phyloP scores from a whole-genome alignment of 169 alveolate species.

The Fabrea salina region DNA sequence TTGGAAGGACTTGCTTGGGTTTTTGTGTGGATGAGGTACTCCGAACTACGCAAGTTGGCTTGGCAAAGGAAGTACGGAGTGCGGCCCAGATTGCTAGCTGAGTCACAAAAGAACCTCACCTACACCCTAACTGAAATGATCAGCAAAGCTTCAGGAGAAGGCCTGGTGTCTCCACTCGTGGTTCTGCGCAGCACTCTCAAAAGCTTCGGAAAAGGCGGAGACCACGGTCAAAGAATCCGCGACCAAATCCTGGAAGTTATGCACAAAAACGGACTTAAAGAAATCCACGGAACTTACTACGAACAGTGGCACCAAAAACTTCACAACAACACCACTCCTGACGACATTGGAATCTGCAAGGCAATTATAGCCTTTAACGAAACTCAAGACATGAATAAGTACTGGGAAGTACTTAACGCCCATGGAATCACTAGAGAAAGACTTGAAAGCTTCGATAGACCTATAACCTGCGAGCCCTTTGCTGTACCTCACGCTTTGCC shows the following conservation, averaged over 20 bases:
- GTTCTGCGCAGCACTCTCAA: conserved; percentile 21
- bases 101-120: background rate
- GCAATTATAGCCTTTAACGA: conserved; percentile 83
- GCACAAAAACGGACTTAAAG: conserved; percentile 62
- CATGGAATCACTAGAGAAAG: conserved; percentile 84
- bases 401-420: conserved; percentile 75
- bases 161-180: background rate
- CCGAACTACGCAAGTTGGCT: conserved; percentile 44
- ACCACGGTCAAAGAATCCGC: conserved; percentile 89
- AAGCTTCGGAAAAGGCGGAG: conserved; percentile 87
- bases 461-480: conserved; percentile 84
- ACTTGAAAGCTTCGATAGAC: conserved; percentile 85
- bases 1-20: conserved; percentile 40
- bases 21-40: conserved; percentile 56
- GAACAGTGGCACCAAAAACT: conserved; percentile 94
- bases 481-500: conserved; percentile 62
- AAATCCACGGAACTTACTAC: conserved; percentile 75
- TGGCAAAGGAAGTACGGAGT: conserved; percentile 59
- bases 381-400: conserved; percentile 74
- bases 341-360: conserved; percentile 89
- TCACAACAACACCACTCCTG: conserved; percentile 93
- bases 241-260: conserved; percentile 89
- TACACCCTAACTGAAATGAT: background rate
- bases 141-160: background rate
- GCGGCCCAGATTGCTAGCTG: conserved; percentile 35